phyloP scores from a whole-genome alignment of 495 filamentous ascomycete genomes.

The Neurospora cerealis region DNA sequence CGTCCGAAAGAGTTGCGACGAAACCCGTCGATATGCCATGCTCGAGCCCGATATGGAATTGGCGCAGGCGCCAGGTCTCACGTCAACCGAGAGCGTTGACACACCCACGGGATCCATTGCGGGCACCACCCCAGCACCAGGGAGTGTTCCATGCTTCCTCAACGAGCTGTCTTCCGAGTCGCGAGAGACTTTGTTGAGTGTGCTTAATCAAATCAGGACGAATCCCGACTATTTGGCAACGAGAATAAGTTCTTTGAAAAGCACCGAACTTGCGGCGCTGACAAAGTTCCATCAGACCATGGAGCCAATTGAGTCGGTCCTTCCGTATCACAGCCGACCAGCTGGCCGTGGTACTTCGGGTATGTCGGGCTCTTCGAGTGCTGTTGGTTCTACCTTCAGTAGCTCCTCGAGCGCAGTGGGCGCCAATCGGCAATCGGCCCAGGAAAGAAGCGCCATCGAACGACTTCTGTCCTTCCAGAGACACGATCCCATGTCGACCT shows the following conservation, averaged over 20 bases:
- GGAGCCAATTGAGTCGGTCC: slow-evolving; percentile 71
- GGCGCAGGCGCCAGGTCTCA: slow-evolving; percentile 31
- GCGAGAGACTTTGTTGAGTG: slow-evolving; percentile 63
- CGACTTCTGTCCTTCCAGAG: slow-evolving; percentile 72
- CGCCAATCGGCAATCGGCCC: slow-evolving; percentile 12
- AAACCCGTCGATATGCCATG: slow-evolving; percentile 55
- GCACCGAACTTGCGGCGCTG: slow-evolving; percentile 62
- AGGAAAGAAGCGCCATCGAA: slow-evolving; percentile 49
- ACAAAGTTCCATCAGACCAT: slow-evolving; percentile 64
- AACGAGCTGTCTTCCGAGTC: slow-evolving; percentile 67
- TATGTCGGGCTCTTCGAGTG: slow-evolving; percentile 6
- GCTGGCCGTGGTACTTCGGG: slow-evolving; percentile 12
- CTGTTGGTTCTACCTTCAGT: slow-evolving; percentile 7
- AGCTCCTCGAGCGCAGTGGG: slow-evolving; percentile 9
- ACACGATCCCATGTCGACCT: slow-evolving; percentile 73
- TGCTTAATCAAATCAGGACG: slow-evolving; percentile 72
- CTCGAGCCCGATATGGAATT: slow-evolving; percentile 58
- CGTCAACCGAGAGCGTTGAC: slow-evolving; percentile 37
- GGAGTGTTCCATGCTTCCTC: slow-evolving; percentile 59
- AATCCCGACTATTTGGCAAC: slow-evolving; percentile 81
- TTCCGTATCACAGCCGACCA: slow-evolving; percentile 58
- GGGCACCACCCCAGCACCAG: slow-evolving; percentile 25
- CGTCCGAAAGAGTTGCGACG: slow-evolving; percentile 75
- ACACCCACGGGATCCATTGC: slow-evolving; percentile 28
- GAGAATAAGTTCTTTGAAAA: slow-evolving; percentile 60